These are phyloP conservation scores for Trametes meyenii DNA, from an alignment of 768 basidiomycete genomes.

Conservation along the genomic window DNA sequence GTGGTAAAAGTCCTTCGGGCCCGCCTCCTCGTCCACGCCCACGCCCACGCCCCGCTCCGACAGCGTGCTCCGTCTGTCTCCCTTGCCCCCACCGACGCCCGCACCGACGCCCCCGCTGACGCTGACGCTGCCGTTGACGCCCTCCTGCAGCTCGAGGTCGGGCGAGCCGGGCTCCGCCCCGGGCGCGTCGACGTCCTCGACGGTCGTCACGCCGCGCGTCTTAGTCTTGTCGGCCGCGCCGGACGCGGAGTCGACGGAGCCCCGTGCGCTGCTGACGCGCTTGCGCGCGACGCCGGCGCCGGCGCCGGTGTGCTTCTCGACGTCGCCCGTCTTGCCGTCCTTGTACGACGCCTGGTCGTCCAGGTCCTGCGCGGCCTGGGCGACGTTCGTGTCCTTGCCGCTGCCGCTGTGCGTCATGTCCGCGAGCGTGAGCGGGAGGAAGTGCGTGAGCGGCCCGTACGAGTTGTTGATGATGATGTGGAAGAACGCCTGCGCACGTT, in stretches of 20 bases:
- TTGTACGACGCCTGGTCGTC: constrained; percentile 21
- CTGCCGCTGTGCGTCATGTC: constrained; percentile 17
- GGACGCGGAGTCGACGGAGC: constrained; percentile 4
- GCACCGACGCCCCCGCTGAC: neutral
- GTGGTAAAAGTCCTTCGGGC: constrained; percentile 77
- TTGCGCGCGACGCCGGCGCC: neutral
- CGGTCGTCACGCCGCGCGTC: neutral
- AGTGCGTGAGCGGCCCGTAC: constrained; percentile 73
- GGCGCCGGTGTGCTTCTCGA: constrained; percentile 3
- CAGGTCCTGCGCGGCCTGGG: constrained; percentile 23
- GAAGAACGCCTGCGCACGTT: constrained; percentile 57
- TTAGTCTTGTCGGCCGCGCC: neutral
- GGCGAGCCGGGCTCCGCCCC: neutral
- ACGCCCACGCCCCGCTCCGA: constrained; percentile 30
- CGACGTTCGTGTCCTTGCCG: constrained; percentile 21
- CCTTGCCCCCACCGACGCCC: neutral
- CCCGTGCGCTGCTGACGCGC: constrained; percentile 2
- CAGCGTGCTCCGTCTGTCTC: neutral
- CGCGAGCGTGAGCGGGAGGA: constrained; percentile 79
- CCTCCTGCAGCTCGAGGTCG: neutral
- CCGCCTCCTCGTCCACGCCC: constrained; percentile 31
- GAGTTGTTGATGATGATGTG: constrained; percentile 76
- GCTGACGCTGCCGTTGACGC: neutral
- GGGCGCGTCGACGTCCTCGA: constrained; percentile 2
- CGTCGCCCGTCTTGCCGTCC: constrained; percentile 1